Conservation (phyloP, 768 basidiomycete species). For the Pholiota conissans region DNA sequence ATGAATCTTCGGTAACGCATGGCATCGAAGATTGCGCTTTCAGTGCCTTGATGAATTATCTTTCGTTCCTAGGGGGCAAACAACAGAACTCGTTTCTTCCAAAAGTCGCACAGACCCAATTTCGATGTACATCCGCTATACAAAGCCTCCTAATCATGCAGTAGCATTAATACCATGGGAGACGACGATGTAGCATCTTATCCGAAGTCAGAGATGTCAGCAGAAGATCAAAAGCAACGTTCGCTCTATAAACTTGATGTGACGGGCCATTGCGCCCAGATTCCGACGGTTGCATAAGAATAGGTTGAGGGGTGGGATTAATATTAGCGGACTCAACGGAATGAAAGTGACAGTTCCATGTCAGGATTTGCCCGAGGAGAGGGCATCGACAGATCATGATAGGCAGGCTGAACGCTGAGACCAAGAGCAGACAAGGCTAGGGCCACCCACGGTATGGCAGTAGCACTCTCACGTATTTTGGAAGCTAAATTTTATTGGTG, state of each 20-base stretch:
- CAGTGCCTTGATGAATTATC: background rate
- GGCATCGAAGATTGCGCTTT: background rate
- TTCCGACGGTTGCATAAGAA: background rate
- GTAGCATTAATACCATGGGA: background rate
- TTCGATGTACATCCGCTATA: background rate
- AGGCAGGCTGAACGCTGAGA: background rate
- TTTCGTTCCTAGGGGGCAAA: background rate
- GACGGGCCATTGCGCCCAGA: slow-evolving; percentile 7
- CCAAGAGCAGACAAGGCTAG: background rate
- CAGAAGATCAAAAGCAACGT: slow-evolving; percentile 16
- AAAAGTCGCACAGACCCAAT: background rate
- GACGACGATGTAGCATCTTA: slow-evolving; percentile 3
- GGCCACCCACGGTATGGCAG: background rate
- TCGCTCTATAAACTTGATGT: slow-evolving; percentile 18
- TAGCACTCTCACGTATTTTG: background rate
- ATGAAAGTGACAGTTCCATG: background rate
- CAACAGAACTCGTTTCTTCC: background rate
- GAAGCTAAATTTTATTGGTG: background rate
- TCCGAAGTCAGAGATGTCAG: slow-evolving; percentile 16
- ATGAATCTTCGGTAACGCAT: background rate
- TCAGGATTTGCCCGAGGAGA: background rate
- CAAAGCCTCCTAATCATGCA: no score
- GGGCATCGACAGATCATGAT: background rate
- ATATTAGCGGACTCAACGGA: slow-evolving; percentile 1
- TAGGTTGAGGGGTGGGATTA: slow-evolving; percentile 3